Conservation (phyloP, 768 basidiomycete genomes). For the Sporobolomyces pararoseus region DNA sequence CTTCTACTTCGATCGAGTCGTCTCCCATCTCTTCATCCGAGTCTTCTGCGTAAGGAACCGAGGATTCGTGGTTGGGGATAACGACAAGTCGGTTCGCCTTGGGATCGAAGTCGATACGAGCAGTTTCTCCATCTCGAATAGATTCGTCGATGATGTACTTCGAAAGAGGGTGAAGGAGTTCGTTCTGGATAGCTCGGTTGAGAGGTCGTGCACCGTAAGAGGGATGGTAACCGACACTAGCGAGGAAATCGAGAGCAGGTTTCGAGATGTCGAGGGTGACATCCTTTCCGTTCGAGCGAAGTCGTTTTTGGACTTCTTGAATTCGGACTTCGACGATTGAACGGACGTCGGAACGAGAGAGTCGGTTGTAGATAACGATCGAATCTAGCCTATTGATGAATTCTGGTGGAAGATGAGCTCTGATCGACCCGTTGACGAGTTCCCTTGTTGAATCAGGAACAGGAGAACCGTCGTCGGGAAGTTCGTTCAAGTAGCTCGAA, state of each 20-base stretch:
- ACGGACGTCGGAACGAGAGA: conserved; percentile 60
- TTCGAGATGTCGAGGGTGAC: conserved; percentile 72
- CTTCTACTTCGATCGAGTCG: conserved; percentile 31
- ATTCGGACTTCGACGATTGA: conserved; percentile 86
- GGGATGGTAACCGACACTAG: conserved; percentile 71
- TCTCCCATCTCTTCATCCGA: conserved; percentile 20
- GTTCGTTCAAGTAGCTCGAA: conserved; percentile 51
- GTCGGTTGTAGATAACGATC: conserved; percentile 30
- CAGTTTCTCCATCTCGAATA: conserved; percentile 74
- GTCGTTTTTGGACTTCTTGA: conserved; percentile 75
- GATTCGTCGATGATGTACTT: conserved; percentile 76
- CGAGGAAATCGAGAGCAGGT: conserved; percentile 64
- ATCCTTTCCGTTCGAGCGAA: conserved; percentile 65
- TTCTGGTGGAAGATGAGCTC: conserved; percentile 52
- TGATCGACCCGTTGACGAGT: conserved; percentile 51
- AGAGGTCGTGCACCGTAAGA: conserved; percentile 87
- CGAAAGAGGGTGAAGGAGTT: conserved; percentile 86
- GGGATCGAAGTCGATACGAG: conserved; percentile 71
- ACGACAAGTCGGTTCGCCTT: conserved; percentile 73
- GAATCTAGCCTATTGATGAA: conserved; percentile 47
- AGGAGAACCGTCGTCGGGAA: conserved; percentile 48
- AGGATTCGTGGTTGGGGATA: conserved; percentile 71
- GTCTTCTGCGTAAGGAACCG: conserved; percentile 59
- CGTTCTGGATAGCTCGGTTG: conserved; percentile 83
- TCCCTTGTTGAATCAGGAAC: conserved; percentile 43